These are phyloP conservation scores for Eucalyptus polybractea DNA, from an alignment of 345 rosid species.

Conservation along the genomic window DNA sequence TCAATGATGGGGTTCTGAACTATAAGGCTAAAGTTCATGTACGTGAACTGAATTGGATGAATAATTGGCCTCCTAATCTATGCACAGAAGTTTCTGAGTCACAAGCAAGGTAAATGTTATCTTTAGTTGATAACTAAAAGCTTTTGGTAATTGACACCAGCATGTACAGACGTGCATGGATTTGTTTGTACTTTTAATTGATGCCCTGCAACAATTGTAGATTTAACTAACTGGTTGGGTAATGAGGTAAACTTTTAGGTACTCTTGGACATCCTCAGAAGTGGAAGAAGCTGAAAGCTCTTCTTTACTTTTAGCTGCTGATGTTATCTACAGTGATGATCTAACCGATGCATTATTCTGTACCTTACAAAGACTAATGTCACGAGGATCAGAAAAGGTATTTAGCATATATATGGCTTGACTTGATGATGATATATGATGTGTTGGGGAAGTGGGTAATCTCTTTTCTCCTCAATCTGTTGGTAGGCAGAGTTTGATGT, in stretches of 20 bases:
- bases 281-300: conserved; percentile 38
- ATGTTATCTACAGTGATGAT: conserved; percentile 57
- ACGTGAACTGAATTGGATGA: conserved; percentile 72
- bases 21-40: conserved; percentile 32
- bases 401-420: not conserved
- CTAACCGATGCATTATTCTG: conserved; percentile 42
- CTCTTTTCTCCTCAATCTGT: not conserved
- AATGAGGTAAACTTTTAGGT: conserved; percentile 2
- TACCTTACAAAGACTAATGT: conserved; percentile 34
- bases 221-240: not conserved
- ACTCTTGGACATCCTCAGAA: conserved; percentile 34
- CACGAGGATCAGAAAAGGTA: conserved; percentile 14
- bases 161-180: not conserved
- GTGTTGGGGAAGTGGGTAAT: not conserved
- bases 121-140: not conserved
- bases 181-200: not conserved
- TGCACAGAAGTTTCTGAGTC: not conserved
- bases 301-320: conserved; percentile 52
- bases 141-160: not conserved
- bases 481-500: not conserved
- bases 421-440: not conserved
- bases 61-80: conserved; percentile 47
- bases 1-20: conserved; percentile 33
- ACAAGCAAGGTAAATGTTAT: conserved; percentile 15
- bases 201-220: not conserved